Evolutionary conservation across 192 early-diverging fungal genomes (phyloP).

Genomic region (Linderina pennispora): DNA sequence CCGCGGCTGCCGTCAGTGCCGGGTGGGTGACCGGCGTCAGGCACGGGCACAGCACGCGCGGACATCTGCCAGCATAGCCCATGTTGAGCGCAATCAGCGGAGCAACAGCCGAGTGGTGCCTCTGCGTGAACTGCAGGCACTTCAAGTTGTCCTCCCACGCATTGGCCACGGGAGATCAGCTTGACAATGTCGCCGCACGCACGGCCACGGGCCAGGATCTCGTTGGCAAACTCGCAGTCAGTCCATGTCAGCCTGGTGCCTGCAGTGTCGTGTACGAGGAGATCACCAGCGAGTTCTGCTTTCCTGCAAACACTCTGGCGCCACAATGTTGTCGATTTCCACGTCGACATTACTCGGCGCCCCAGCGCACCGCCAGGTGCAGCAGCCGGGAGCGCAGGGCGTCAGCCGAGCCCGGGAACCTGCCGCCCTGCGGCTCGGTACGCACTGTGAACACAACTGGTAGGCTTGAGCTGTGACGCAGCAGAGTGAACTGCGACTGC

Average conservation of each 20-base stretch:
- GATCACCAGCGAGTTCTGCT: slow-evolving; percentile 59
- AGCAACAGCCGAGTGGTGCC: slow-evolving; percentile 22
- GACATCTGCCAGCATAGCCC: slow-evolving; percentile 83
- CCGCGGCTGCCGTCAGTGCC: slow-evolving; percentile 68
- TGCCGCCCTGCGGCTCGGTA: slow-evolving; percentile 80
- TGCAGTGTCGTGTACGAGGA: slow-evolving; percentile 84
- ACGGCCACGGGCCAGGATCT: slow-evolving; percentile 44
- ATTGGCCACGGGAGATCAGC: slow-evolving; percentile 77
- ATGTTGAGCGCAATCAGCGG: slow-evolving; percentile 95
- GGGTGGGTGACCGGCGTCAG: slow-evolving; percentile 94
- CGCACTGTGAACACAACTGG: slow-evolving; percentile 95
- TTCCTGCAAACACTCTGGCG: slow-evolving; percentile 14
- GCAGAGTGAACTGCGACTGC: slow-evolving; percentile 68
- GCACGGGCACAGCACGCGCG: slow-evolving; percentile 82
- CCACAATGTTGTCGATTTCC: slow-evolving; percentile 51
- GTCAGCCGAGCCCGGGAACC: slow-evolving; percentile 62
- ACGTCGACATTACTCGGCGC: slow-evolving; percentile 93
- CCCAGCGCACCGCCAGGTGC: slow-evolving; percentile 68
- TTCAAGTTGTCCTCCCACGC: slow-evolving; percentile 77
- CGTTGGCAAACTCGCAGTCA: slow-evolving; percentile 29
- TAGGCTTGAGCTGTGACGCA: slow-evolving; percentile 58
- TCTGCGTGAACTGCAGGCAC: slow-evolving; percentile 62
- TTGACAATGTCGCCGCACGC: slow-evolving; percentile 83
- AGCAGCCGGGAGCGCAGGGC: slow-evolving; percentile 61
- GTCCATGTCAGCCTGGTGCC: slow-evolving; percentile 44